Evolutionary conservation across 768 basidiomycete genomes (phyloP).

Genomic region (Amanita pseudoporphyria): DNA sequence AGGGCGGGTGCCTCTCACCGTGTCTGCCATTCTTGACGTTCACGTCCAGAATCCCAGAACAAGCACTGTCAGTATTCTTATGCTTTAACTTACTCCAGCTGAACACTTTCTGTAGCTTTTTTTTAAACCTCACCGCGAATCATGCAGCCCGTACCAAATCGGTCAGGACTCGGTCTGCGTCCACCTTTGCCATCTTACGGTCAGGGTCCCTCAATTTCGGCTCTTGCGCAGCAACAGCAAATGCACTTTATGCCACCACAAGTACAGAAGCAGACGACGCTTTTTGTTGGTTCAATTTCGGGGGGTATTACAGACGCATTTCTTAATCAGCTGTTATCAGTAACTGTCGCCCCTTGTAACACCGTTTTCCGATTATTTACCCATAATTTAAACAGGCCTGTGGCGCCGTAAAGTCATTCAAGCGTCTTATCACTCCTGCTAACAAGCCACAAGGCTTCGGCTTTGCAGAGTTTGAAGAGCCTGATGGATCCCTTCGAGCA

Average conservation of each 20-base stretch:
- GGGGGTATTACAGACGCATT: conserved; percentile 83
- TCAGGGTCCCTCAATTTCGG: conserved; percentile 87
- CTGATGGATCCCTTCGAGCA: conserved; percentile 79
- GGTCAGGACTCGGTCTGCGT: conserved; percentile 83
- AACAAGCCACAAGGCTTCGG: conserved; percentile 96
- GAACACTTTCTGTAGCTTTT: neutral
- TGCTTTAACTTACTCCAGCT: neutral
- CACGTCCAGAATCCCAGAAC: neutral
- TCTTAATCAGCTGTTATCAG: conserved; percentile 67
- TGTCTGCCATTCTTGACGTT: neutral
- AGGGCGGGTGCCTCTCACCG: conserved; percentile 4
- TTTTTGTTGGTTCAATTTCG: conserved; percentile 94
- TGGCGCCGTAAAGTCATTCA: conserved; percentile 83
- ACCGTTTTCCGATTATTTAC: neutral
- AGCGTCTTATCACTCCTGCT: conserved; percentile 83
- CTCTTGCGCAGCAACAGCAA: conserved; percentile 82
- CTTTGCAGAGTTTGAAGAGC: conserved; percentile 93
- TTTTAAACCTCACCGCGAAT: conserved; percentile 11
- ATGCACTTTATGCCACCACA: conserved; percentile 62
- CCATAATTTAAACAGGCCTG: conserved; percentile 52
- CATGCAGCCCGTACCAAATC: conserved; percentile 65
- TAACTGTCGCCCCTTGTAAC: conserved; percentile 27
- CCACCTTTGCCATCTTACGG: conserved; percentile 81
- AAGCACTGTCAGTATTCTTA: neutral
- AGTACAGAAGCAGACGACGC: conserved; percentile 57